Base-by-base conservation (phyloP, 1,139 yeast genomes). In the Lodderomyces elongisporus region DNA sequence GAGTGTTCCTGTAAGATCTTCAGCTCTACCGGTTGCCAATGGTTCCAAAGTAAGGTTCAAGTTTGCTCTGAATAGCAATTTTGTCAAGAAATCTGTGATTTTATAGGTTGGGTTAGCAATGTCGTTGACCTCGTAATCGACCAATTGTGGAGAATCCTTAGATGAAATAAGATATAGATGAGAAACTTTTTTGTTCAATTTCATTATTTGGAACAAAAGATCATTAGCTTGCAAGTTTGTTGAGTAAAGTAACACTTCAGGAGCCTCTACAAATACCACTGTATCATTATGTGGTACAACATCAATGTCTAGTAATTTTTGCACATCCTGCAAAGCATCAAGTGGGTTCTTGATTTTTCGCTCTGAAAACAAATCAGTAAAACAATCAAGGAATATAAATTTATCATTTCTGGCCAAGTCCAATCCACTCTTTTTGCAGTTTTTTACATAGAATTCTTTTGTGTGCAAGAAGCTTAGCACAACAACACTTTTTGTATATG, bases 1-100 rank as follows among this genome's bases (percentile, higher is more conserved):
- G 32, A 85, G 47, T 4, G 78, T 70, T 1, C 96, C 96, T 0
- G 95, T 81, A 2, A 85, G 75, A 52, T 85, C 96, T 32, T 73
- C 75, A 0, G 96, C 95, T 47, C 88, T 66, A 0, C 95, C 95
- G 0, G 95, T 85, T 4, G 74, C 66, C 40, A 85, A 58, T 1
- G 94, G 88, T 42, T 74, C 71, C 28, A 85, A 52, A 18, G 71
- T 64, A 9, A 85, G 47, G 28, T 74, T 66, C 25, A 78, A 36
- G 9, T 66, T 62, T 0, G 84, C 60, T 39, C 71, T 63, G 45
- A 77, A 76, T 15, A 71, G 52, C 12, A 79, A 42, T 38, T 74
- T 76, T 2, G 66, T 59, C 24, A 72, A 45, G 31, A 75, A 70
- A 31, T 69, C 70, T 0, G 74, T 54, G 27, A 66, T 63, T 32